Conservation (phyloP, 176 grass and related monocot genomes). For the Rhynchospora breviuscula region DNA sequence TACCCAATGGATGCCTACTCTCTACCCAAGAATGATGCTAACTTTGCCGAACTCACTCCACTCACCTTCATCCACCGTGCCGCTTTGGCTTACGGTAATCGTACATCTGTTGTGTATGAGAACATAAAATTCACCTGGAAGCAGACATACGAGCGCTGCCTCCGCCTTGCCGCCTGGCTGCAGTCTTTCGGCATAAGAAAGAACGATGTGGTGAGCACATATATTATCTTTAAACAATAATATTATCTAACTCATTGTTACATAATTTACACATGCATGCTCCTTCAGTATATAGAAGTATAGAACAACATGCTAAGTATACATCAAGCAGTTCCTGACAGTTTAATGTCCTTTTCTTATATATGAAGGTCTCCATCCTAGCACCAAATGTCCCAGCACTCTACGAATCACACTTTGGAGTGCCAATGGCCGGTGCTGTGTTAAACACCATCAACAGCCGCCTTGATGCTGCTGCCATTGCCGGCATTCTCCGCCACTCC, state of each 20-base stretch:
- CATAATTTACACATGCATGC: neutral
- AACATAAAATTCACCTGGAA: slow-evolving; percentile 37
- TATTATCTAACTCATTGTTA: neutral
- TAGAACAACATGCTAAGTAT: too few relatives aligned
- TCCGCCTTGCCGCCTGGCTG: slow-evolving; percentile 41
- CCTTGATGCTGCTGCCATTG: slow-evolving; percentile 36
- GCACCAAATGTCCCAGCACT: slow-evolving; percentile 54
- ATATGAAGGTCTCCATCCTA: slow-evolving; percentile 50
- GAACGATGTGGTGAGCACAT: slow-evolving; percentile 42
- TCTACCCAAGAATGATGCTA: slow-evolving; percentile 33
- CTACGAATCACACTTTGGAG: slow-evolving; percentile 66
- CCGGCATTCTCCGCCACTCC: slow-evolving; percentile 36
- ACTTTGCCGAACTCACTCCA: slow-evolving; percentile 37
- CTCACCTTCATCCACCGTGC: slow-evolving; percentile 45
- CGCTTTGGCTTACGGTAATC: slow-evolving; percentile 40
- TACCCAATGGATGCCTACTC: slow-evolving; percentile 31
- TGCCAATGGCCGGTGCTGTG: slow-evolving; percentile 68
- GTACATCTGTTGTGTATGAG: slow-evolving; percentile 34
- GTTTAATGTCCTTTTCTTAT: neutral
- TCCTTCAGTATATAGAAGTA: too few relatives aligned
- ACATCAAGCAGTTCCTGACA: slow-evolving; percentile 8
- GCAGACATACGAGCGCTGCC: slow-evolving; percentile 43
- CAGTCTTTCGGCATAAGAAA: slow-evolving; percentile 29
- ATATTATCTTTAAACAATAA: neutral
- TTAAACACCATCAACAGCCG: slow-evolving; percentile 64